phyloP scores from a whole-genome alignment of 371 early-diverging fungal genomes.

The Zopfochytrium polystomum region DNA sequence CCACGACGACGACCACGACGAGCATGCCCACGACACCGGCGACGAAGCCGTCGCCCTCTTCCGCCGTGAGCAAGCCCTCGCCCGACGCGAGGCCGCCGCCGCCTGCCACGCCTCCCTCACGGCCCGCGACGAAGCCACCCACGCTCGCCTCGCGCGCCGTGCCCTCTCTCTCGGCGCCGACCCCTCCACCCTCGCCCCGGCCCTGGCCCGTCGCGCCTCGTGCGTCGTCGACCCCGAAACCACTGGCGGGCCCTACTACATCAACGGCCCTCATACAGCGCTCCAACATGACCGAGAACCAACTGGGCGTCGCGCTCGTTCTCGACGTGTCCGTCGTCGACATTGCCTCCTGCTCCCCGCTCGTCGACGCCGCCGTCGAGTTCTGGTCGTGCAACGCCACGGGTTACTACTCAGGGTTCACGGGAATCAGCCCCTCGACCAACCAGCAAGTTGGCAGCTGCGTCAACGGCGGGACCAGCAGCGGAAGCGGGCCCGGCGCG shows the following conservation, averaged over 20 bases:
- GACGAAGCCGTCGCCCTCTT: not conserved
- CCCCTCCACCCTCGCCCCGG: not conserved
- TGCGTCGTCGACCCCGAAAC: not conserved
- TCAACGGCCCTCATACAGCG: not conserved
- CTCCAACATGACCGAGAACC: not conserved
- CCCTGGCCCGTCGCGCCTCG: not conserved
- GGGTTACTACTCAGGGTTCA: not conserved
- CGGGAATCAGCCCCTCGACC: too few species aligned
- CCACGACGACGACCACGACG: not conserved
- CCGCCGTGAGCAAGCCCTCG: not conserved
- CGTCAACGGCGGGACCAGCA: not conserved
- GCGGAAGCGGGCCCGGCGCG: not conserved
- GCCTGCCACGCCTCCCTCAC: not conserved
- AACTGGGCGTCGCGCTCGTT: not conserved
- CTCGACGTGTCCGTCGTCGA: not conserved
- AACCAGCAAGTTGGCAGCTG: too few species aligned
- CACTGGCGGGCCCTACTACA: not conserved
- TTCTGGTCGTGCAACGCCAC: not conserved
- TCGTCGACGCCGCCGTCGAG: not conserved
- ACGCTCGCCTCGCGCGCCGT: not conserved
- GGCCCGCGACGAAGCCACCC: not conserved
- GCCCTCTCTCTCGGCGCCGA: not conserved
- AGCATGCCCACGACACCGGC: not conserved
- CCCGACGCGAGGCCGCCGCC: not conserved
- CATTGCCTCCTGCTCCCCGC: not conserved